A percentile compares a stretch with the other conserved stretches of the same genome.
Evolutionary conservation across 139 green algal species (phyloP).

Genomic region (Coelastrella sp.): DNA sequence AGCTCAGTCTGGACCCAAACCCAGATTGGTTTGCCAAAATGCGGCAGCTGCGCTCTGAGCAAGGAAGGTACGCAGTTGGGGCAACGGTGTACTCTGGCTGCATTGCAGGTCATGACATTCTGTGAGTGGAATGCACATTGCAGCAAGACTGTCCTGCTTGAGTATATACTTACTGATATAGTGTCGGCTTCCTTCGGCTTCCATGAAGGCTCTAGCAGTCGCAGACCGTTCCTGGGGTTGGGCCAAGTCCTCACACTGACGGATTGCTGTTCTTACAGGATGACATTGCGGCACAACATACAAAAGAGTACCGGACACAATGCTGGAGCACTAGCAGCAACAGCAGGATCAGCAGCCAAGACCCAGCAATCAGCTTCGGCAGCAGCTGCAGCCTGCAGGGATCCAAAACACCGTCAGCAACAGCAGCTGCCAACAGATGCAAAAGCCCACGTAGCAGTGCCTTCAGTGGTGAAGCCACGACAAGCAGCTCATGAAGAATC

Average conservation of each 20-base stretch:
- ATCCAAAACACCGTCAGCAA: neutral
- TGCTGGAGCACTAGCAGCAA: neutral
- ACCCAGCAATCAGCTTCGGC: neutral
- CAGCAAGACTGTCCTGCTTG: no score
- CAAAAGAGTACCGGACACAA: neutral
- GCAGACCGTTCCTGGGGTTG: no score
- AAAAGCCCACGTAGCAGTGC: neutral
- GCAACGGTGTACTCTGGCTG: neutral
- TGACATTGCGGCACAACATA: neutral
- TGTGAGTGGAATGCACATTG: no score
- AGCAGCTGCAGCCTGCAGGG: neutral
- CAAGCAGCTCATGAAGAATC: neutral
- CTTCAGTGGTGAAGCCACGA: neutral
- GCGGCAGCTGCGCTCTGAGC: conserved; percentile 10
- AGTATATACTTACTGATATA: no score
- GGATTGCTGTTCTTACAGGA: neutral
- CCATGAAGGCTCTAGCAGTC: no score
- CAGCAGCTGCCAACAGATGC: neutral
- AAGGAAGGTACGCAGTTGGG: neutral
- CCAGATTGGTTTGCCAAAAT: conserved; percentile 80
- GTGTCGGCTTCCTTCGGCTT: neutral
- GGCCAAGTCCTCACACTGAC: neutral
- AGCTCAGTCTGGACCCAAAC: conserved; percentile 79
- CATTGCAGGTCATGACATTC: no score
- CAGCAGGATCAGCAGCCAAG: neutral